Evolutionary conservation across 78 protist species (phyloP), one percentile per base, ranked within the genome.

Genomic region (Tieghemostelium lacteum): DNA sequence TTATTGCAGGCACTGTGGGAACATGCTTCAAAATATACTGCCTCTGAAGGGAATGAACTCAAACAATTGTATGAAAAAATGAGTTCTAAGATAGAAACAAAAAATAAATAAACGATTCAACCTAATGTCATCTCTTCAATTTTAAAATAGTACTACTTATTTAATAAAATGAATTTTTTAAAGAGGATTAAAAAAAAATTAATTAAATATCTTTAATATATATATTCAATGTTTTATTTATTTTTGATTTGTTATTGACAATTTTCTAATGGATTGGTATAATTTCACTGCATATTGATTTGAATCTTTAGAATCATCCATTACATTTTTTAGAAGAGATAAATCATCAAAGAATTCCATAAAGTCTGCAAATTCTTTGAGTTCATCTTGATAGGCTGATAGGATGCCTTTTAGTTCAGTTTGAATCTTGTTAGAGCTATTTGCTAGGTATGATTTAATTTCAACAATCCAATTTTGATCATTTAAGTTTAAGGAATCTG

Each of bases 301-400:
- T 39, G 83, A 57, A 37, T 73, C 83, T 73, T 52, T 57, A 28
- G 22, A 17, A 20, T 73, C 50, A 16, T 12, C 22, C 37, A 80
- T 39, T 28, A 80, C 42, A 26, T 66, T 40, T 55, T 80, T 80
- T 3, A 80, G 34, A 1, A 67, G 14, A 37, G 58, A 54, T 24
- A 54, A 31, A 40, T 80, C 88, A 57, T 80, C 88, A 55, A 80
- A 80, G 69, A 80, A 80, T 57, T 80, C 88, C 17, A 16, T 22
- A 37, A 66, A 61, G n/a, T 80, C 76, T 24, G 22, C 57, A 70
- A 37, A 80, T 17, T 34, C 42, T 29, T 34, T 55, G 2, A 34
- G 28, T 57, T 80, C 88, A 16, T 77, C 73, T 67, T 80, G 76
- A 42, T 33, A 80, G 22, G 70, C 19, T 12, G 28, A 8, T 29